Evolutionary conservation across 257 asterid species (phyloP).

Genomic region (Solanum etuberosum): DNA sequence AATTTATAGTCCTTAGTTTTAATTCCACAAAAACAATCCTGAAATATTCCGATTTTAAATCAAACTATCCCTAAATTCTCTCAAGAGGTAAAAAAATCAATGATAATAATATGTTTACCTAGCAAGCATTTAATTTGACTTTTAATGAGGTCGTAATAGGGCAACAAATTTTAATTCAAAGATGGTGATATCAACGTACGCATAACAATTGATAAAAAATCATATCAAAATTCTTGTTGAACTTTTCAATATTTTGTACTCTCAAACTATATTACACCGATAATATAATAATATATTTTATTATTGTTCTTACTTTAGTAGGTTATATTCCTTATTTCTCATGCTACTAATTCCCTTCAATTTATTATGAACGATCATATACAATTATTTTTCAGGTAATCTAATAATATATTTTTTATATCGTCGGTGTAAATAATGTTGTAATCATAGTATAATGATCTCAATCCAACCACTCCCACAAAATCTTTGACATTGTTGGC

Average conservation of each 20-base stretch:
- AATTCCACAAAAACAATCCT: not conserved
- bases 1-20: not conserved
- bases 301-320: not conserved
- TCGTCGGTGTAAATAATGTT: not conserved
- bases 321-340: not conserved
- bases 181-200: not conserved
- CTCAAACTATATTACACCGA: rapidly evolving
- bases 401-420: not conserved
- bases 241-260: not conserved
- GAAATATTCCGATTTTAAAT: not conserved
- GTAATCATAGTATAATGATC: not conserved
- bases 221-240: not conserved
- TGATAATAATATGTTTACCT: not conserved
- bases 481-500: not conserved
- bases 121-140: not conserved
- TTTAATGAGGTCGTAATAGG: not conserved
- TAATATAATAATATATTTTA: not conserved
- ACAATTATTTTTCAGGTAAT: not conserved
- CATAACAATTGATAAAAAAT: not conserved
- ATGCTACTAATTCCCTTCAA: not conserved
- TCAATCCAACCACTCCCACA: slow-evolving; percentile 1
- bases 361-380: not conserved
- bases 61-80: not conserved
- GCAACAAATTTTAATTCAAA: not conserved
- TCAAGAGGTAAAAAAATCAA: not conserved